Conservation (phyloP, 2,329 filamentous ascomycete genomes). For the Trichoderma sp. region DNA sequence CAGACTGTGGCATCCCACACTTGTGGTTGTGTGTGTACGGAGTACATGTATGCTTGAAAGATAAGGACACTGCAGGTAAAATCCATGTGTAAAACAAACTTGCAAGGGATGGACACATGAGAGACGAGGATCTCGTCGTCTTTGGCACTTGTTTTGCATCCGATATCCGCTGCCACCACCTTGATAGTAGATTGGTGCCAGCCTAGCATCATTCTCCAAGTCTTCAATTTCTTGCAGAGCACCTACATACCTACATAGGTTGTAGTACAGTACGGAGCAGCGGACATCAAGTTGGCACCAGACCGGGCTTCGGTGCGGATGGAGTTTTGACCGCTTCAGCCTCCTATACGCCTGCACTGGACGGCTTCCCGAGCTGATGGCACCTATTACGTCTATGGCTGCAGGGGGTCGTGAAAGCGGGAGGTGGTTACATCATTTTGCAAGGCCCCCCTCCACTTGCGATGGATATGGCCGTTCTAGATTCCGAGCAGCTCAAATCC, state of each 20-base stretch:
- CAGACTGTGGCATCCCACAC: neutral
- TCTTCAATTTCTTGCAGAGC: no score
- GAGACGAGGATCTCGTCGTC: neutral
- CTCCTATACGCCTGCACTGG: neutral
- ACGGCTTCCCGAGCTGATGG: slow-evolving; percentile 18
- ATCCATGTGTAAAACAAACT: neutral
- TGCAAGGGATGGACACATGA: neutral
- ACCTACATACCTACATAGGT: neutral
- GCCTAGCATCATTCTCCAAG: no score
- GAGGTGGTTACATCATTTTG: slow-evolving; percentile 18
- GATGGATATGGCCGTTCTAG: slow-evolving; percentile 12
- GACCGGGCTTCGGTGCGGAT: neutral
- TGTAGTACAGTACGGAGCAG: neutral
- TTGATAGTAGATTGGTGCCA: no score
- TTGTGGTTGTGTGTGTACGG: no score
- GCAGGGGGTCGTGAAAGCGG: slow-evolving; percentile 14
- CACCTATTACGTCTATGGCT: slow-evolving; percentile 20
- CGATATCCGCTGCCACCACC: no score
- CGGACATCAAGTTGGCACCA: neutral
- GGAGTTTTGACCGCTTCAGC: slow-evolving; percentile 2
- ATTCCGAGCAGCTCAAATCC: slow-evolving; percentile 2
- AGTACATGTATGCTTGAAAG: no score
- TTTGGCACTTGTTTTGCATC: no score
- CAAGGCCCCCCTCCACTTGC: neutral
- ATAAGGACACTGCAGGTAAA: neutral